phyloP scores from a whole-genome alignment of 2,329 filamentous ascomycete genomes.

The Rhynchosporium agropyri region DNA sequence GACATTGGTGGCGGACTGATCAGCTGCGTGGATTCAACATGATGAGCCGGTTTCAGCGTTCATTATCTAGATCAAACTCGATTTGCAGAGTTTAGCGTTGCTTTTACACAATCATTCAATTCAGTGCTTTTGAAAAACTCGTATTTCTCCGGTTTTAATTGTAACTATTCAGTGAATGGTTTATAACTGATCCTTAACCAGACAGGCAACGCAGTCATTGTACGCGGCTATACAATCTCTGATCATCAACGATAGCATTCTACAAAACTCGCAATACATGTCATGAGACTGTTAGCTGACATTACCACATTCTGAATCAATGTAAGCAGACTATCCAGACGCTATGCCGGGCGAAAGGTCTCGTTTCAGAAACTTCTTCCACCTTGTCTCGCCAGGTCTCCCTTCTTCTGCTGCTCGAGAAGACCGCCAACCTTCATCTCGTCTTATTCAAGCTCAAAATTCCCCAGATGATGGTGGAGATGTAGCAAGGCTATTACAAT shows the following conservation, averaged over 20 bases:
- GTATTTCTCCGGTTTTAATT: not conserved
- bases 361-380: not conserved
- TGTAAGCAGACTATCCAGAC: not conserved
- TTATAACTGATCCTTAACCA: not conserved
- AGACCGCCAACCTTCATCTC: not conserved
- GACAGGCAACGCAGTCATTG: not conserved
- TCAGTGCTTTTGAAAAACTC: not conserved
- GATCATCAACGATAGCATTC: not conserved
- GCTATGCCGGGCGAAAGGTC: not conserved
- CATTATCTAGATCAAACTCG: too few relatives aligned
- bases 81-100: not conserved
- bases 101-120: not conserved
- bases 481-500: not conserved
- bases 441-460: not conserved
- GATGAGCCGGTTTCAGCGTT: not conserved
- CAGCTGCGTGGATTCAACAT: not conserved
- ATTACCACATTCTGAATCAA: not conserved
- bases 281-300: not conserved
- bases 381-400: not conserved
- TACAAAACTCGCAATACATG: not conserved
- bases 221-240: not conserved
- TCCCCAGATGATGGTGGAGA: not conserved
- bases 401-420: not conserved
- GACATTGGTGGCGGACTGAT: not conserved
- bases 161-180: not conserved